Base-by-base conservation (phyloP, 257 asterid species). In the Plantago major region DNA sequence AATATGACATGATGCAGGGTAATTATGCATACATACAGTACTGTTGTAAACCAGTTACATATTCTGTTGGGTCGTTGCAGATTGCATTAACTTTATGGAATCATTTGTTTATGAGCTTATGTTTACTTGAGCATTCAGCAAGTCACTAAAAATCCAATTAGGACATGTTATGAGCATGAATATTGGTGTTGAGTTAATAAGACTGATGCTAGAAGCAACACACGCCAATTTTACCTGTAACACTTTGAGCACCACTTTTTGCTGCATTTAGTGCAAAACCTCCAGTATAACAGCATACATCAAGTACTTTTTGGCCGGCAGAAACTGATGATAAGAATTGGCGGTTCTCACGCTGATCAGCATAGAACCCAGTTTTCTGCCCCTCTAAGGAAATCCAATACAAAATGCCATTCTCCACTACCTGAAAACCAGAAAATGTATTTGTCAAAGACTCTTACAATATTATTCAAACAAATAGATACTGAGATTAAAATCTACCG, bases 321-420 rank as follows among this genome's bases (percentile, higher is more conserved):
- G 96, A 89, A 68, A 92, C 80, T 58, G 97, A 77, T 48, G 96
- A 84, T 70, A 92, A 73, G 67, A 83, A 89, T 51, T 65, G 76
- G 37, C 99, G 96, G 68, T 78, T 92, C 65, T 92, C 97, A 63
- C 97, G 97, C 75, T 92, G 99, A 79, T 89, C 99, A 2, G 97
- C 97, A 61, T 89, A 92, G 78, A 92, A 92, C 30, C 99, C 99
- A 0, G 99, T 89, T 74, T 92, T 92, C 66, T 92, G 99, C 52
- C 99, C 99, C 67, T 83, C 96, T 71, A 78, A 66, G n/a, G 96
- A 89, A 63, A 92, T 74, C 63, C 85, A 71, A 80, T 92, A 89
- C 65, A 84, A 81, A 58, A 89, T 63, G 33, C 79, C 95, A 72
- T 89, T 92, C 83, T 89, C 99, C 80, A 80, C 55, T 74, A 81